Base-by-base conservation (phyloP, 371 early-diverging fungal genomes). In the Mortierella sp. region DNA sequence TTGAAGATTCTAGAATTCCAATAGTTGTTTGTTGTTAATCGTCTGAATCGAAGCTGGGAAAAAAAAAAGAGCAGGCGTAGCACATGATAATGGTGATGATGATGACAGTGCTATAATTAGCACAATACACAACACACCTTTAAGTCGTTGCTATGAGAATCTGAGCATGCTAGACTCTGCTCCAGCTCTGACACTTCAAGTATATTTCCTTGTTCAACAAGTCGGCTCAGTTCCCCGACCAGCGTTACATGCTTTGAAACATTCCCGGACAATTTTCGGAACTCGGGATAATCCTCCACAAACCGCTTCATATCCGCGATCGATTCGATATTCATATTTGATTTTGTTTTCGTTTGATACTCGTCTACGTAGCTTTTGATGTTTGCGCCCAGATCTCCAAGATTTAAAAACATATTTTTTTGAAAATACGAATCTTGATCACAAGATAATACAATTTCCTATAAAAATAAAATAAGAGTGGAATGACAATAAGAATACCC, bases 261-360 rank as follows among this genome's bases (percentile, higher is more conserved):
- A 72, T 99, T 98, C 13, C 97, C 96, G 8, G 93, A 92, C 15
- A 98, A 83, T 80, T 96, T 96, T 70, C 96, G 87, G 74, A 97
- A 98, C 73, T 99, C 98, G 1, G 98, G 98, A 71, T 98, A 98
- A 65, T 96, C 96, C 76, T 99, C 98, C 5, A 98, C 96, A 89
- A 99, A 98, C 57, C 94, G 90, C 79, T 99, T 99, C 98, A 99
- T 99, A 72, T 98, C 98, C 1, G 93, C 85, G 68, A 99, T 96
- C 3, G 95, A 93, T 65, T 98, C 97, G 70, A 98, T 94, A 62
- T 95, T 91, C 87, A 90, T 92, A 71, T 93, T 93, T 12, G 94
- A 94, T 78, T 96, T 91, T 29, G 96, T 94, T 79, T 95, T 93
- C 32, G 84, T 66, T 83, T 99, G 98, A 83, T 94, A 99, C 66